Evolutionary conservation across 2,329 filamentous ascomycete genomes (phyloP).

Genomic region (Calycina marina): DNA sequence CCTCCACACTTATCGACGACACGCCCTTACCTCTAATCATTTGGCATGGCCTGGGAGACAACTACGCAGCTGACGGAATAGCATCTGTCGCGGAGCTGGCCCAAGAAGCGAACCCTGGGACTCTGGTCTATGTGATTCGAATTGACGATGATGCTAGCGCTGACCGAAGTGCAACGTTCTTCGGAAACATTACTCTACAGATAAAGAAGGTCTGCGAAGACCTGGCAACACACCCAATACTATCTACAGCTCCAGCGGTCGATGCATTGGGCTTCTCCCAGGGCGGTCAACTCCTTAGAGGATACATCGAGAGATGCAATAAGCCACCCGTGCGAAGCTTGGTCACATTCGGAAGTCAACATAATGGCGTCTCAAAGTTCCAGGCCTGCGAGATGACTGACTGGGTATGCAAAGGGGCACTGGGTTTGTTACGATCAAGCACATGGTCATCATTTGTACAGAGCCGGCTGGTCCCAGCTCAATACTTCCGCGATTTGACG

Average conservation of each 20-base stretch:
- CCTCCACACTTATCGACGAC: conserved; percentile 28
- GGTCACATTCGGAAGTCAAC: conserved; percentile 57
- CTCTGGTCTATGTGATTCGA: conserved; percentile 67
- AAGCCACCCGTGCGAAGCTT: conserved; percentile 39
- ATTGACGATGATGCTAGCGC: conserved; percentile 43
- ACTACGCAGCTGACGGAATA: conserved; percentile 63
- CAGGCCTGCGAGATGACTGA: conserved; percentile 56
- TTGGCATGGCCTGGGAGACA: conserved; percentile 77
- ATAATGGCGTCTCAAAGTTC: conserved; percentile 77
- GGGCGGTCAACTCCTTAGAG: conserved; percentile 90
- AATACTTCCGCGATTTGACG: conserved; percentile 72
- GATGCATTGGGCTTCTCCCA: conserved; percentile 93
- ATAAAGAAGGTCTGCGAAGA: conserved; percentile 63
- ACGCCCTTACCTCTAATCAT: conserved; percentile 80
- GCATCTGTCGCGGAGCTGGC: conserved; percentile 56
- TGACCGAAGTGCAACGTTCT: conserved; percentile 76
- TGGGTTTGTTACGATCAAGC: conserved; percentile 63
- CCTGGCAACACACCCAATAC: conserved; percentile 60
- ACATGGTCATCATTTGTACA: conserved; percentile 74
- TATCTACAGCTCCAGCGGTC: conserved; percentile 67
- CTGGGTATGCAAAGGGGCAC: conserved; percentile 67
- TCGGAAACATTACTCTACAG: conserved; percentile 77
- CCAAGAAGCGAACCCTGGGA: conserved; percentile 62
- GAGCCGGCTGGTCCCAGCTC: conserved; percentile 69
- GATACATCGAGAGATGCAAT: conserved; percentile 79